phyloP scores from a whole-genome alignment of 805 yeast species.

The Sungouiozyma intestinalis region DNA sequence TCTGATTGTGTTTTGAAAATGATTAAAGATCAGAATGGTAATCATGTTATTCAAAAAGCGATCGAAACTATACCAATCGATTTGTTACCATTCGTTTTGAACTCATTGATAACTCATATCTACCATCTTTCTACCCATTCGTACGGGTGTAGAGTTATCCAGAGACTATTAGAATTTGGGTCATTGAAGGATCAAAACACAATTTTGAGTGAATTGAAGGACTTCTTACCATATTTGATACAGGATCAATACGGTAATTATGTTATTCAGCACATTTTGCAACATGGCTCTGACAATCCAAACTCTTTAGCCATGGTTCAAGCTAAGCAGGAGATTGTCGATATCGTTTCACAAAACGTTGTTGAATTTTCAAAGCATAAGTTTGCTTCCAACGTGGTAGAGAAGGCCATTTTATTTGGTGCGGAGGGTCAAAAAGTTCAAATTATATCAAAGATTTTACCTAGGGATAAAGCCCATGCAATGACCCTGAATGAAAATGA shows the following conservation, averaged over 20 bases:
- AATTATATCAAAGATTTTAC: slow-evolving; percentile 58
- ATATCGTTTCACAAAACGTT: slow-evolving; percentile 58
- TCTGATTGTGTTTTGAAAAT: slow-evolving; percentile 49
- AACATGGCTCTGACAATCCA: slow-evolving; percentile 27
- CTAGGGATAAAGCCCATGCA: slow-evolving; percentile 36
- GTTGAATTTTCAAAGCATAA: slow-evolving; percentile 88
- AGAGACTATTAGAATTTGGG: slow-evolving; percentile 78
- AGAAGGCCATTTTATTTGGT: slow-evolving; percentile 78
- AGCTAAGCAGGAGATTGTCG: slow-evolving; percentile 38
- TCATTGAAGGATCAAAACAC: slow-evolving; percentile 49
- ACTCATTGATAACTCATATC: slow-evolving; percentile 56
- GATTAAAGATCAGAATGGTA: slow-evolving; percentile 94
- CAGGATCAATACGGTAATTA: slow-evolving; percentile 98
- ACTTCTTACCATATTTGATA: slow-evolving; percentile 62
- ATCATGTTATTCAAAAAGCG: slow-evolving; percentile 93
- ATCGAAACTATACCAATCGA: slow-evolving; percentile 76
- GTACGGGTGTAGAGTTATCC: slow-evolving; percentile 95
- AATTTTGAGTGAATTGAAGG: slow-evolving; percentile 62
- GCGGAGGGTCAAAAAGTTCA: slow-evolving; percentile 47
- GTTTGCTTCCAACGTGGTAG: slow-evolving; percentile 96
- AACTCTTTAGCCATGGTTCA: slow-evolving; percentile 33
- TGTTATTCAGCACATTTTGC: slow-evolving; percentile 91
- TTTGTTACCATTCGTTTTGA: slow-evolving; percentile 59
- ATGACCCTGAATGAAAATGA: slow-evolving; percentile 49
- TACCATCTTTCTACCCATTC: slow-evolving; percentile 89